These are phyloP conservation scores for Naganishia sp. DNA, from an alignment of 1,284 basidiomycete genomes.

Conservation along the genomic window DNA sequence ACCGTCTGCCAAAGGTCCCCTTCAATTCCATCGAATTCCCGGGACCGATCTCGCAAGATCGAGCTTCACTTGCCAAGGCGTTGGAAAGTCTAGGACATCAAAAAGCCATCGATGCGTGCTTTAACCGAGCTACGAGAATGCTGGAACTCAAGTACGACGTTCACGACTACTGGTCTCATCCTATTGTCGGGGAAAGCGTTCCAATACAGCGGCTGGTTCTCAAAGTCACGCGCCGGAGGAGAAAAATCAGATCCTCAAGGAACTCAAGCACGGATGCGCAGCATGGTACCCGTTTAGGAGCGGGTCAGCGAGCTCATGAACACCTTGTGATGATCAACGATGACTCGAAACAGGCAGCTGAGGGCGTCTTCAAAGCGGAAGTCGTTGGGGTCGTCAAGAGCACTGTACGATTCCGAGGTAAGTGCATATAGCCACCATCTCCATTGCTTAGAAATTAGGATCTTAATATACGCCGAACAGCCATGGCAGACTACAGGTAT, in stretches of 20 bases:
- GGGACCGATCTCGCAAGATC: conserved; percentile 67
- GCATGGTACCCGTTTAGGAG: background rate
- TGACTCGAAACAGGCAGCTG: conserved; percentile 37
- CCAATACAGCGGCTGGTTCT: conserved; percentile 75
- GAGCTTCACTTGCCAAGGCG: conserved; percentile 64
- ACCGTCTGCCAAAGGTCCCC: conserved; percentile 62
- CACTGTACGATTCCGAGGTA: conserved; percentile 86
- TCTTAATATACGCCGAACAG: conserved; percentile 54
- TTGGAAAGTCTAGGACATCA: conserved; percentile 69
- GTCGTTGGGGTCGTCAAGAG: conserved; percentile 74
- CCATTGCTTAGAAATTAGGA: background rate
- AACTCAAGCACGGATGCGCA: conserved; percentile 2
- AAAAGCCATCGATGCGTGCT: conserved; percentile 67
- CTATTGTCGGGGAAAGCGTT: conserved; percentile 74
- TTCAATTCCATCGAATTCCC: conserved; percentile 87
- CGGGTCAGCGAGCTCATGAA: conserved; percentile 34
- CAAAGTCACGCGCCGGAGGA: conserved; percentile 70
- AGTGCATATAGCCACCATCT: conserved; percentile 43
- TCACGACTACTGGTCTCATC: conserved; percentile 73
- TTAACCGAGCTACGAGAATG: conserved; percentile 61
- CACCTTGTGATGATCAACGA: background rate
- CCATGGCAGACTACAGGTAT: conserved; percentile 89
- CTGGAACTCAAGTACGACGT: conserved; percentile 74
- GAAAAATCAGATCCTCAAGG: conserved; percentile 41
- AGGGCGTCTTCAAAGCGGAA: conserved; percentile 77